Base-by-base conservation (phyloP, 345 rosid species). In the Nasturtium officinale region DNA sequence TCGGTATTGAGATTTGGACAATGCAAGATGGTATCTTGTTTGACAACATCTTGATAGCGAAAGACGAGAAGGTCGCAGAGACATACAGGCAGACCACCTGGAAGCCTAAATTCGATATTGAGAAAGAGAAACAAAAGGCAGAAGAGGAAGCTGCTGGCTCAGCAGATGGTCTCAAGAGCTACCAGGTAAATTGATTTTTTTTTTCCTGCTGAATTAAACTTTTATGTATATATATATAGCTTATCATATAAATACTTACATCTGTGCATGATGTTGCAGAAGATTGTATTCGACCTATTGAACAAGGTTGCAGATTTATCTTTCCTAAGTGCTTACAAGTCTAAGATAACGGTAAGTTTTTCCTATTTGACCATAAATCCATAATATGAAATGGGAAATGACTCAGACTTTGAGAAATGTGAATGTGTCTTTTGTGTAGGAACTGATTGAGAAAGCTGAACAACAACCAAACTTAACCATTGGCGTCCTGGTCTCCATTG, bases 1-100 rank as follows among this genome's bases (percentile, higher is more conserved):
- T 90, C 11, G 97, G 97, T 30, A 89, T 90, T 50, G 97, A 90
- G 84, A 90, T 90, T 66, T 90, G 97, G 97, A 90, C 97, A 26
- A 90, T 90, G 97, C 95, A 90, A 79, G 92, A 90, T 50, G 97
- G 97, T 33, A 85, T 90, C 50, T 69, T 89, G 81, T 90, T 90
- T 60, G 97, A 86, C 78, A 87, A 90, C 72, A 79, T 90, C 25
- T 71, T 90, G 89, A 87, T 90, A 45, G 69, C 95, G 1, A 84
- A 83, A 58, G 82, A 82, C 37, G 95, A 87, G 80, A 87, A 82
- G 80, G 85, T 80, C 46, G 95, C 95, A 11, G 82, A 73, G 50
- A 77, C 84, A 10, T 77, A 75, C 61, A 66, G 87, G 23, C 81
- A 80, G 68, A 79, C 84, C 0, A 35, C 80, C 2, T 90, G 97